phyloP scores from a whole-genome alignment of 2,329 filamentous ascomycete species.

The Colletotrichum aenigma region DNA sequence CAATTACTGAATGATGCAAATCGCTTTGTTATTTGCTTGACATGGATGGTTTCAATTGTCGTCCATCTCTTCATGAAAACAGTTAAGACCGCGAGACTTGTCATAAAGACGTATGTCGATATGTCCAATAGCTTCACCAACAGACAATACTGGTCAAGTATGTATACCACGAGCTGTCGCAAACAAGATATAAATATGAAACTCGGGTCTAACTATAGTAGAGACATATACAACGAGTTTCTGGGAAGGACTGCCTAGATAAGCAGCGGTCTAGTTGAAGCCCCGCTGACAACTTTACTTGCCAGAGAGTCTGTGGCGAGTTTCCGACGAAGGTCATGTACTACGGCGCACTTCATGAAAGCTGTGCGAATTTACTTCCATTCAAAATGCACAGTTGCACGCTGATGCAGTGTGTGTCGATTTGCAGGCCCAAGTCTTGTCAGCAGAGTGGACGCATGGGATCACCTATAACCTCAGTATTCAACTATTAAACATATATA shows the following conservation, averaged over 20 bases:
- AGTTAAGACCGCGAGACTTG: not conserved
- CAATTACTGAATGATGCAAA: not conserved
- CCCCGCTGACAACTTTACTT: not conserved
- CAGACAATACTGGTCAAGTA: not conserved
- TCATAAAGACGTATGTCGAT: not conserved
- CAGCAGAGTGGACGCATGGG: accelerated
- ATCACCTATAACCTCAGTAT: accelerated
- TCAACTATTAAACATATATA: accelerated
- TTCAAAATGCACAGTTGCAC: accelerated
- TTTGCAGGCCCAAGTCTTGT: not conserved
- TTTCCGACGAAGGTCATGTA: too few species aligned
- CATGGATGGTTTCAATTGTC: not conserved
- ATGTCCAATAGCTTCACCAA: not conserved
- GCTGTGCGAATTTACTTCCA: accelerated
- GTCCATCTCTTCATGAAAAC: not conserved
- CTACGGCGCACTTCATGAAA: accelerated
- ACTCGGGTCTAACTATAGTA: not conserved
- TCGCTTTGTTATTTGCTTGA: not conserved
- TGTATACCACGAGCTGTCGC: not conserved
- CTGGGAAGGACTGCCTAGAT: not conserved
- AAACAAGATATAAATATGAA: not conserved
- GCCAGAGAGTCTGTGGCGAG: not conserved
- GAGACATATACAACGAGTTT: not conserved
- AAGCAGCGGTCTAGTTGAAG: not conserved
- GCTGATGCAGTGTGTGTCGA: not conserved